These are phyloP conservation scores for Lycium barbarum DNA, from an alignment of 257 asterid species.

Conservation along the genomic window DNA sequence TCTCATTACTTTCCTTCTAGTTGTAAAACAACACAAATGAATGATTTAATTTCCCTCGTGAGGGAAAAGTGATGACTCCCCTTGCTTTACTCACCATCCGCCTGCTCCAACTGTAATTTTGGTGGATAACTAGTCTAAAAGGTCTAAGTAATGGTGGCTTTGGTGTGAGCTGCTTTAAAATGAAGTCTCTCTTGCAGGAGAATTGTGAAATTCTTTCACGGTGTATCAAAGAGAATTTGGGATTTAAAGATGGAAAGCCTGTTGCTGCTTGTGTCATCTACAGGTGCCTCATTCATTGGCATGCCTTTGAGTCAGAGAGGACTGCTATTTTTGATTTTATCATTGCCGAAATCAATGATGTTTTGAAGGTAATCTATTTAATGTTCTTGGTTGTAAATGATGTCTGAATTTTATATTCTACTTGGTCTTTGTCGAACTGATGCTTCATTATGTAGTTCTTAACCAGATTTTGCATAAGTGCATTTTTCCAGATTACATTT, in stretches of 20 bases:
- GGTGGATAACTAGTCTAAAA: neutral
- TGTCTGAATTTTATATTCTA: neutral
- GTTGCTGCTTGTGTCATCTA: constrained; percentile 93
- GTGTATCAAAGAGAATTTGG: constrained; percentile 89
- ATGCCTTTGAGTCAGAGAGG: constrained; percentile 95
- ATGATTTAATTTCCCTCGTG: neutral
- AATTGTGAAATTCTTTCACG: constrained; percentile 77
- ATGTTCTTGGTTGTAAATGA: constrained; percentile 14
- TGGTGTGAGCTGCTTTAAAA: neutral
- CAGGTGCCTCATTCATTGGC: constrained; percentile 96
- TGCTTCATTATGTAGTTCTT: constrained; percentile 19
- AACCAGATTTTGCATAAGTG: neutral
- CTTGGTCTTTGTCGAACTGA: constrained; percentile 18
- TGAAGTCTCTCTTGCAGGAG: constrained; percentile 53
- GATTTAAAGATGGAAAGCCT: constrained; percentile 92
- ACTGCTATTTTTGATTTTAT: constrained; percentile 87
- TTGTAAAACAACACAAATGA: neutral
- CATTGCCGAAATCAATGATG: constrained; percentile 82
- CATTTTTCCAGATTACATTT: neutral
- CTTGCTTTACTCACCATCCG: neutral
- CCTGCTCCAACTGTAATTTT: neutral
- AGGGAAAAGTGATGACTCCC: constrained; percentile 8
- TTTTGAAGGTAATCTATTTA: constrained; percentile 67
- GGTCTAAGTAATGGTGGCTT: constrained; percentile 21
- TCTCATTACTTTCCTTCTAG: constrained; percentile 10